These are phyloP conservation scores for Tetraselmis chui DNA, from an alignment of 139 green algal species.

Conservation along the genomic window DNA sequence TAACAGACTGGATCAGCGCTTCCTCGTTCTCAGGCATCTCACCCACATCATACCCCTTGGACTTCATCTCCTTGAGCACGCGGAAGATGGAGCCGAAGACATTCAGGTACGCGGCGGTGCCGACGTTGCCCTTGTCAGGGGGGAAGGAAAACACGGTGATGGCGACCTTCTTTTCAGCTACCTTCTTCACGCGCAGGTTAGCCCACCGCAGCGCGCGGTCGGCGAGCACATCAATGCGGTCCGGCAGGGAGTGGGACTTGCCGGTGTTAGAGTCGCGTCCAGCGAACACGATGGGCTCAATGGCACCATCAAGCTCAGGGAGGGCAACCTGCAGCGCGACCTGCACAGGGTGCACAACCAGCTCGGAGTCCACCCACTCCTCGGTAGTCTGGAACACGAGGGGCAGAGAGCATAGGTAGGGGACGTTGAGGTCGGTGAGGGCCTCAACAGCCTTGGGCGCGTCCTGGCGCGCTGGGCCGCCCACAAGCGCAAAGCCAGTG, in stretches of 20 bases:
- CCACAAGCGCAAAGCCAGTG: constrained; percentile 96
- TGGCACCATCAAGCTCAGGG: constrained; percentile 94
- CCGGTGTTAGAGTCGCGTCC: constrained; percentile 90
- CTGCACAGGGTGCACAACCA: constrained; percentile 97
- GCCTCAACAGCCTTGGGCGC: constrained; percentile 94
- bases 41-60: constrained; percentile 88
- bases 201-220: constrained; percentile 92
- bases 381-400: constrained; percentile 99
- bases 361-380: constrained; percentile 92
- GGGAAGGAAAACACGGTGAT: constrained; percentile 99
- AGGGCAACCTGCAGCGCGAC: constrained; percentile 93
- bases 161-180: constrained; percentile 90
- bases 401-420: constrained; percentile 93
- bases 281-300: constrained; percentile 98
- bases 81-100: constrained; percentile 96
- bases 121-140: constrained; percentile 99
- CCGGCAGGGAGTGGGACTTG: constrained; percentile 95
- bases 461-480: constrained; percentile 87
- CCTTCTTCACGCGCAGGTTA: constrained; percentile 80
- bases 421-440: constrained; percentile 91
- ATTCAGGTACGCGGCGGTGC: constrained; percentile 98
- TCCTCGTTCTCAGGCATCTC: constrained; percentile 61
- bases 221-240: constrained; percentile 84
- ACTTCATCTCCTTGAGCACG: constrained; percentile 80
- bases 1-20: constrained; percentile 74